Base-by-base conservation (phyloP, 1,284 basidiomycete species). In the Phylloporus gajari region DNA sequence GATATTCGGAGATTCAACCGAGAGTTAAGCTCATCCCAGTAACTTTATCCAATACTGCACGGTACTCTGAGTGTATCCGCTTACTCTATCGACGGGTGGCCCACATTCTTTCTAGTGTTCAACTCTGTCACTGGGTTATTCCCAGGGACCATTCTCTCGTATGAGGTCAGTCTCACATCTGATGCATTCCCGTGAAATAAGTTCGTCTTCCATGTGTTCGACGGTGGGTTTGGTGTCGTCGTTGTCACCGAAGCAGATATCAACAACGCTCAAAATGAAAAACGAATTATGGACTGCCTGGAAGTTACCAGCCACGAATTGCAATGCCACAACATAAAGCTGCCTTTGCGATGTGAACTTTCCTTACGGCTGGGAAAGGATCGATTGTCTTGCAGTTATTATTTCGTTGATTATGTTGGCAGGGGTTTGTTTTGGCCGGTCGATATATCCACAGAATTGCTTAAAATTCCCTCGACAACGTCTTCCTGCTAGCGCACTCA, bases 401-500 rank as follows among this genome's bases (percentile, higher is more conserved):
- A 91, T 73, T 83, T 91, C 27, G 84, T 88, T 15, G 86, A 91
- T 71, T 86, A 89, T 73, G 70, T 72, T 0, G 77, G 82, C 19
- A 85, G 81, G 42, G 82, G 81, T 0, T 70, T 87, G 40, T 90
- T 90, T 76, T 91, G 90, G 90, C 74, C 90, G 21, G 85, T 89
- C 19, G 73, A 81, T 2, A 59, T 84, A 5, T 73, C 83, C 12
- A 87, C 87, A 0, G 79, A 85, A 19, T 77, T 80, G 0, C 78
- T 90, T 9, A 84, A 83, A 40, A 80, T 91, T 48, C 82, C 83
- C 1, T 76, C 83, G 19, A 84, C 85, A 25, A 83, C 80, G 67
- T 90, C 90, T 42, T 7, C 42, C 21, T 48, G 30, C 32, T n/a
- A 27, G 23, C 40, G 48, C 53, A 60, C 23, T 68, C 68, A 25